Evolutionary conservation across 345 rosid species (phyloP), one percentile per base, ranked within the genome.

Genomic region (Diplotaxis tenuifolia): DNA sequence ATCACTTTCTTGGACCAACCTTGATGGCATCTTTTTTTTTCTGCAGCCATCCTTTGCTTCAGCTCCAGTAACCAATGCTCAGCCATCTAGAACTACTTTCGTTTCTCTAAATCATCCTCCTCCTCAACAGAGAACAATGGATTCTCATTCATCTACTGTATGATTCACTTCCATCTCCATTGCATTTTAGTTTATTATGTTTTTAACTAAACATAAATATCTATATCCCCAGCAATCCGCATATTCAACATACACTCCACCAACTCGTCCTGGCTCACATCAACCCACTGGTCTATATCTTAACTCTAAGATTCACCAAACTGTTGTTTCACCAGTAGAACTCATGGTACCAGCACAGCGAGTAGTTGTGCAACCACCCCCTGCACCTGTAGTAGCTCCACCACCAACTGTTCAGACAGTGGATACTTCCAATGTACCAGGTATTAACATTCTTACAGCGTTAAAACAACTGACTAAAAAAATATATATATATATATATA

Each of bases 321-420:
- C 29, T 22, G 59, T 22, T 54, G 29, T 14, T 54, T 31, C 16
- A 12, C 60, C 1, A 55, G 60, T 55, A 9, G 60, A 55, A 55
- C 60, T 55, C 60, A 55, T 55, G 60, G 60, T 55, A 23, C 60
- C 60, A 55, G 1, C 32, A 55, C 18, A 55, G 60, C 32, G n/a
- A 32, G 60, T 55, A 55, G 60, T 2, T 27, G 32, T 25, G 32
- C 60, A 55, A 55, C 60, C 60, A 55, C 16, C 5, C 18, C 60
- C 60, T 55, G 60, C 32, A 55, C 32, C 60, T 23, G 31, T 55
- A 55, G 31, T 55, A 55, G 60, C 60, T 23, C 32, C 60, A 55
- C 32, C 60, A 55, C 32, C 32, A 6, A 55, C 60, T 12, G 10
- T 55, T 55, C 60, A 23, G 18, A 23, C 60, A 27, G 60, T 1